Evolutionary conservation across 768 basidiomycete genomes (phyloP).

Genomic region (Phaeolepiota aurea): DNA sequence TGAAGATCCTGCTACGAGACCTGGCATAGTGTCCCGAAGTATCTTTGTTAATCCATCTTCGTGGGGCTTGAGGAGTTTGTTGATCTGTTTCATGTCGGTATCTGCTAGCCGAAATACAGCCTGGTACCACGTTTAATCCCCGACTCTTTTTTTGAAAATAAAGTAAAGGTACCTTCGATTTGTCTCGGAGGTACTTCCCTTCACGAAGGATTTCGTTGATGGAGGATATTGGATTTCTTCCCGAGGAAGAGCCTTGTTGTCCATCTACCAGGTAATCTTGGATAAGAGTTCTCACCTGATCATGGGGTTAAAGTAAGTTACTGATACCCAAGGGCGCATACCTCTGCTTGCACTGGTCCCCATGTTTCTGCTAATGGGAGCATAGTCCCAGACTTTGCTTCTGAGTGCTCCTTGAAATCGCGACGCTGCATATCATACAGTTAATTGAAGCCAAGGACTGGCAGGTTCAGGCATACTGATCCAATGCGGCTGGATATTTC

Average conservation of each 20-base stretch:
- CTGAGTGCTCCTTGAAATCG: constrained; percentile 84
- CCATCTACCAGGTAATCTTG: constrained; percentile 92
- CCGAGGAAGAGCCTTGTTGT: constrained; percentile 67
- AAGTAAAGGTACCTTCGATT: constrained; percentile 57
- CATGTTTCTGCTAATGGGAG: constrained; percentile 86
- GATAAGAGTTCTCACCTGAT: constrained; percentile 74
- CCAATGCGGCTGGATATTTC: constrained; percentile 90
- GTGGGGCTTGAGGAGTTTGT: constrained; percentile 59
- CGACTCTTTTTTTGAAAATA: background rate
- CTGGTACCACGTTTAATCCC: too few relatives aligned
- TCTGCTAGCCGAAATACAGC: constrained; percentile 88
- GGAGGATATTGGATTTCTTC: constrained; percentile 83
- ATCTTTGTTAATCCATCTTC: constrained; percentile 82
- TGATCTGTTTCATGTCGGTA: constrained; percentile 68
- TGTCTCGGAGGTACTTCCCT: constrained; percentile 72
- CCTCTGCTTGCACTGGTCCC: constrained; percentile 85
- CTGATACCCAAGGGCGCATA: constrained; percentile 16
- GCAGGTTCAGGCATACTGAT: constrained; percentile 64
- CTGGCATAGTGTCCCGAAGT: constrained; percentile 88
- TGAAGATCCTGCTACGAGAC: constrained; percentile 67
- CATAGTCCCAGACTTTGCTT: constrained; percentile 63
- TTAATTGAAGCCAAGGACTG: background rate
- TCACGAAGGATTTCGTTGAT: constrained; percentile 92
- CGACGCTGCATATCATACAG: constrained; percentile 77
- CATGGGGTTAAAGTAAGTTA: constrained; percentile 4